Percentiles rank a stretch among this genome's conserved stretches.
phyloP scores from a whole-genome alignment of 2,329 filamentous ascomycete genomes.

The Aspergillus unguis region DNA sequence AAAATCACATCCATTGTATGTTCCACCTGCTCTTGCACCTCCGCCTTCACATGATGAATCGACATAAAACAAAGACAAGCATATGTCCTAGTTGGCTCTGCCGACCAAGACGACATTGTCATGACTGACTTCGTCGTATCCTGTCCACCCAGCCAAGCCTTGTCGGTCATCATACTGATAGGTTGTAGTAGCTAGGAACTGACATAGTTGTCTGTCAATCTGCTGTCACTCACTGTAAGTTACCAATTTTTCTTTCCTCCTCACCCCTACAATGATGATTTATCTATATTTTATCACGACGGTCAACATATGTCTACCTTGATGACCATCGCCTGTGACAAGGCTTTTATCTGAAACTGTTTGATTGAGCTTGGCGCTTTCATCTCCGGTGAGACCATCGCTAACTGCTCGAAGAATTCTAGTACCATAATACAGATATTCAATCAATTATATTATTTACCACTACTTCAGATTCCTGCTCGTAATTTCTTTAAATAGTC shows the following conservation, averaged over 20 bases:
- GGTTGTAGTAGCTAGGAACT: constrained; percentile 10
- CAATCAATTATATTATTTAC: no score
- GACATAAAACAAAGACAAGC: constrained; percentile 85
- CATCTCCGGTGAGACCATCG: background rate
- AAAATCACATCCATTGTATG: constrained; percentile 24
- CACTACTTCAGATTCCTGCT: no score
- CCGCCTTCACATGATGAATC: constrained; percentile 68
- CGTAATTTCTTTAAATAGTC: no score
- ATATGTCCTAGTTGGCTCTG: constrained; percentile 79
- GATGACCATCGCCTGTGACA: constrained; percentile 78
- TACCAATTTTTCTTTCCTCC: background rate
- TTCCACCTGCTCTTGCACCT: constrained; percentile 17
- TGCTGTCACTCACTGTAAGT: constrained; percentile 17
- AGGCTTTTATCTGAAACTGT: constrained; percentile 49
- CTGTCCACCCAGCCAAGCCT: constrained; percentile 15
- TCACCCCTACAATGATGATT: constrained; percentile 61
- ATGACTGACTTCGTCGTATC: constrained; percentile 43
- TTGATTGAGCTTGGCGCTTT: constrained; percentile 2
- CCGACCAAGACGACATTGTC: constrained; percentile 52
- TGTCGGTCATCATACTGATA: constrained; percentile 28
- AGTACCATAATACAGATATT: no score
- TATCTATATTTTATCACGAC: constrained; percentile 69
- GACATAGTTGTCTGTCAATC: background rate
- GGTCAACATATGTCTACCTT: constrained; percentile 77
- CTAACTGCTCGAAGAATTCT: no score